These are phyloP conservation scores for Zygotorulaspora florentina DNA, from an alignment of 805 yeast species.

Conservation along the genomic window DNA sequence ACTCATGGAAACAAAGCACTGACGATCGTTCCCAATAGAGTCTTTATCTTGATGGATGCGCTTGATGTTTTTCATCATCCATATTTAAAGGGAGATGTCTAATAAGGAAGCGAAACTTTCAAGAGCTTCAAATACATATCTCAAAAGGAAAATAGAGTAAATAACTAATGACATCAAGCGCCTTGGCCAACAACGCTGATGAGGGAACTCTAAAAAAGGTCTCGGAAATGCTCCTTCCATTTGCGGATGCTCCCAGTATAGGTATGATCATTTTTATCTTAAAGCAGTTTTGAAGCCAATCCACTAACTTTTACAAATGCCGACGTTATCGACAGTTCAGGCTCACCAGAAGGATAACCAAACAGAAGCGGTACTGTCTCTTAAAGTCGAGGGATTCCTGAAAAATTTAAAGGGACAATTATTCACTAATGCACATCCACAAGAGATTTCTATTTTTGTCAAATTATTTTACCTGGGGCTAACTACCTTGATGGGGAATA, in stretches of 20 bases:
- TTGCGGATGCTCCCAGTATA: slow-evolving; percentile 85
- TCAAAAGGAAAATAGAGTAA: no score
- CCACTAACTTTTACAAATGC: neutral
- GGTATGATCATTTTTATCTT: slow-evolving; percentile 41
- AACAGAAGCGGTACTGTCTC: slow-evolving; percentile 51
- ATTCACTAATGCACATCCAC: slow-evolving; percentile 58
- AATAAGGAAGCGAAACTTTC: no score
- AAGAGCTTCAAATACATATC: no score
- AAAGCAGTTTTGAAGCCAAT: neutral
- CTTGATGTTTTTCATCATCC: neutral
- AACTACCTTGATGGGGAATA: slow-evolving; percentile 70
- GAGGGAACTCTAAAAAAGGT: no score
- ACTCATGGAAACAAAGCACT: slow-evolving; percentile 1
- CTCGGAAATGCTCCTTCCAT: slow-evolving; percentile 40
- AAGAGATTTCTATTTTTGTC: slow-evolving; percentile 55
- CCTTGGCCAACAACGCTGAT: neutral
- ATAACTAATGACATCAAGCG: neutral
- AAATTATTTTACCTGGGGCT: slow-evolving; percentile 61
- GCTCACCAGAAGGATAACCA: slow-evolving; percentile 88
- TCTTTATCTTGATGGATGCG: neutral
- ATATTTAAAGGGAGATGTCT: no score
- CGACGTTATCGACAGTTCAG: slow-evolving; percentile 46
- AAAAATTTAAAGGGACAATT: slow-evolving; percentile 56
- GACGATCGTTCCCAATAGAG: neutral
- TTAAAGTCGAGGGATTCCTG: slow-evolving; percentile 53